Conservation (phyloP, 2,329 filamentous ascomycete genomes). For the Colletotrichum chlorophyti region DNA sequence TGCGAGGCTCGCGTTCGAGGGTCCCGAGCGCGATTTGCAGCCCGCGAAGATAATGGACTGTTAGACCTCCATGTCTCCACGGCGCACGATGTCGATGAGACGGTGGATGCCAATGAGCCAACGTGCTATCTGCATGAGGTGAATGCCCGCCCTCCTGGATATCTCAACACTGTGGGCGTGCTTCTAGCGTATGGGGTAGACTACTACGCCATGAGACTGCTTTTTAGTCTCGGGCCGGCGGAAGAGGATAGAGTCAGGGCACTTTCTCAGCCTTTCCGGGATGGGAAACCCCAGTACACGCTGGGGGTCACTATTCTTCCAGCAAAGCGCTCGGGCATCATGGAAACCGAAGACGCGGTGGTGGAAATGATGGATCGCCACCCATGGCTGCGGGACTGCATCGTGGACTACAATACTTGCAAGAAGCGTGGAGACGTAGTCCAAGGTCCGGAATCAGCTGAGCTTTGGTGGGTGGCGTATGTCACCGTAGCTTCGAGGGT, state of each 20-base stretch:
- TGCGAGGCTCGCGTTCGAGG: conserved; percentile 37
- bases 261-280: conserved; percentile 32
- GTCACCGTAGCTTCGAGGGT: conserved; percentile 3
- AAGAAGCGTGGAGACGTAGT: conserved; percentile 19
- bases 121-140: conserved; percentile 36
- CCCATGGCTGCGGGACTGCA: conserved; percentile 9
- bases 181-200: conserved; percentile 37
- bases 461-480: conserved; percentile 27
- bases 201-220: conserved; percentile 36
- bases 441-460: conserved; percentile 19
- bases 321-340: conserved; percentile 14
- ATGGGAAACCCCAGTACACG: conserved; percentile 25
- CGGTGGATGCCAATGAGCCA: background rate
- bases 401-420: conserved; percentile 24
- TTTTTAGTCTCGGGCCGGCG: conserved; percentile 26
- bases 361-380: conserved; percentile 7
- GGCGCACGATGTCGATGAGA: too few relatives aligned
- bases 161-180: conserved; percentile 30
- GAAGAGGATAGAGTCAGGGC: conserved; percentile 26
- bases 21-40: conserved; percentile 32
- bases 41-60: conserved; percentile 27
- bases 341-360: conserved; percentile 18
- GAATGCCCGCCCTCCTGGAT: conserved; percentile 37
- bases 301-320: conserved; percentile 29
- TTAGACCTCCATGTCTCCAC: conserved; percentile 25